phyloP scores from a whole-genome alignment of 306 rosid genomes.

The Alnus glutinosa region DNA sequence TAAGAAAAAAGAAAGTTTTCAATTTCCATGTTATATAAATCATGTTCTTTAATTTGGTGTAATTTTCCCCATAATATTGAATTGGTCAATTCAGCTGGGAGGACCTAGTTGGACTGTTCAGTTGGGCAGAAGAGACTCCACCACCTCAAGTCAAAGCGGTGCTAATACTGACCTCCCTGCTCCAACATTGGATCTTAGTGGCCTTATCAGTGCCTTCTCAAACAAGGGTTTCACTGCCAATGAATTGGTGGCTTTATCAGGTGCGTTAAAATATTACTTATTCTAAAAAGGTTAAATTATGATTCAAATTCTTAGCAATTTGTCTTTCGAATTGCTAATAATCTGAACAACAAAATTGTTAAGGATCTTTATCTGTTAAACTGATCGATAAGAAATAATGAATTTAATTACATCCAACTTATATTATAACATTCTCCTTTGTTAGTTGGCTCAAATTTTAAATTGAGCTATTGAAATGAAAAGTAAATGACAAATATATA shows the following conservation, averaged over 20 bases:
- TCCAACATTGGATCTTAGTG: slow-evolving; percentile 40
- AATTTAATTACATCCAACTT: too few relatives aligned
- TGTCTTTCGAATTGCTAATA: too few relatives aligned
- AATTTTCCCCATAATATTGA: neutral
- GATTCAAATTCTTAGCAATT: too few relatives aligned
- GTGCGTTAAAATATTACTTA: neutral
- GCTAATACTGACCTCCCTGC: slow-evolving; percentile 48
- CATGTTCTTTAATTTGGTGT: neutral
- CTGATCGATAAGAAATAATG: too few relatives aligned
- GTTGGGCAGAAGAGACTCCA: slow-evolving; percentile 60
- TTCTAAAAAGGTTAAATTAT: too few relatives aligned
- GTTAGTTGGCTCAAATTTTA: too few relatives aligned
- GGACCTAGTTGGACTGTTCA: slow-evolving; percentile 43
- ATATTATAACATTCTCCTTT: too few relatives aligned
- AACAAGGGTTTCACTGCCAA: slow-evolving; percentile 30
- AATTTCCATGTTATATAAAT: neutral
- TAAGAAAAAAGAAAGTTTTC: slow-evolving; percentile 8
- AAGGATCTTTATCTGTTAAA: too few relatives aligned
- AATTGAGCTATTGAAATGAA: too few relatives aligned
- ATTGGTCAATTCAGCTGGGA: slow-evolving; percentile 20
- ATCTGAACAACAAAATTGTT: too few relatives aligned
- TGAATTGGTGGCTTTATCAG: slow-evolving; percentile 56
- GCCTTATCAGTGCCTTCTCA: slow-evolving; percentile 35
- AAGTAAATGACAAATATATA: too few relatives aligned
- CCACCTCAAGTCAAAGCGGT: slow-evolving; percentile 36